Base-by-base conservation (phyloP, 2,329 filamentous ascomycete genomes). In the Fusarium nodosum region DNA sequence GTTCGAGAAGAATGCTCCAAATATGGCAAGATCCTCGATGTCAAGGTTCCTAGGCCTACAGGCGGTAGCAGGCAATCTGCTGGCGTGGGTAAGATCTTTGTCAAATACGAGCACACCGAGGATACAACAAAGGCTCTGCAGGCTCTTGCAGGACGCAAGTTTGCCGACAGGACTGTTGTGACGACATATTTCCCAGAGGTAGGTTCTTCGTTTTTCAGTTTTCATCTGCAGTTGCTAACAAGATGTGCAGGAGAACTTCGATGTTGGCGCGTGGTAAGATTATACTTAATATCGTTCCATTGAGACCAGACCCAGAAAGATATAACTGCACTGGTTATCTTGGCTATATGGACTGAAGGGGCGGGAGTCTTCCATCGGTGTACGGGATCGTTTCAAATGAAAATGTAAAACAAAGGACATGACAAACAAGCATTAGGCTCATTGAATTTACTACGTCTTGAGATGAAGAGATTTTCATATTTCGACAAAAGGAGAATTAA, bases 101-200 rank as follows among this genome's bases (percentile, higher is more conserved):
- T 99, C 83, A 98, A 97, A 79, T 99, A 93, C 77, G 93, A 96
- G 69, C 88, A 85, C 5, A 83, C 87, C 4, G 93, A 94, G 52
- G 89, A 90, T 11, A 93, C 95, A 22, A 91, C 92, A 67, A 94
- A 93, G 76, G 97, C 96, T 10, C 84, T 99, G 59, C 90, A 91
- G 75, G 91, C 93, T n/a, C 84, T 99, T 73, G 96, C 97, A 31
- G 96, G 96, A 47, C 88, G 97, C 70, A 97, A 98, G 79, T 99
- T 99, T 78, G 93, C 94, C 1, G 93, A 98, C 81, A 89, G 97
- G 74, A 99, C 96, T 5, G 97, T 99, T 30, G 94, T 99, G 15
- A 94, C 93, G 4, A 98, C 96, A 6, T 97, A 96, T 82, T 99
- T 97, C 79, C 92, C 94, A 24, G 97, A 98, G 87, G 92, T 93